Conservation (phyloP, 73 alveolate species). For the Paramecium tetraurelia region DNA sequence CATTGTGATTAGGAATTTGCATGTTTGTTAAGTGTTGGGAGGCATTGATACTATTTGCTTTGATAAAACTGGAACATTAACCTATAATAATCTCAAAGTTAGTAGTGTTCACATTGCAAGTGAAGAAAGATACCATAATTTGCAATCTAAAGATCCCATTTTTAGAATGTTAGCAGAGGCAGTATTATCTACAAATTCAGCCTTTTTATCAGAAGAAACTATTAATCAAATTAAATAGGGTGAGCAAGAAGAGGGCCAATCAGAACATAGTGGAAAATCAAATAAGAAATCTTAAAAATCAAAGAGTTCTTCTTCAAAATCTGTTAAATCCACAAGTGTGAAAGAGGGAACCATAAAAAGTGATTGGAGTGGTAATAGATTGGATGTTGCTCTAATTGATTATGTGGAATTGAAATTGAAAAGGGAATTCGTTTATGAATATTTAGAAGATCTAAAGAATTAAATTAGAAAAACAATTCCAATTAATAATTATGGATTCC, state of each 20-base stretch:
- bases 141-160: background rate
- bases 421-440: background rate
- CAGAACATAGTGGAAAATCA: background rate
- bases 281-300: background rate
- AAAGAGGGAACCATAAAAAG: background rate
- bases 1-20: constrained; percentile 69
- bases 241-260: background rate
- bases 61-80: constrained; percentile 84
- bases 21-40: constrained; percentile 88
- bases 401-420: background rate
- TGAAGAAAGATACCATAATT: background rate
- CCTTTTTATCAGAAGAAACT: background rate
- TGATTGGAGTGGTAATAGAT: constrained; percentile 16
- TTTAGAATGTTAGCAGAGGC: constrained; percentile 44
- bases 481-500: background rate
- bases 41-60: constrained; percentile 76
- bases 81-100: constrained; percentile 65
- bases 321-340: background rate
- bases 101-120: background rate
- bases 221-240: background rate
- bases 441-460: background rate
- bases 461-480: background rate
- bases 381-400: constrained; percentile 22
- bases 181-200: background rate
- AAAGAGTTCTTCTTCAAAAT: background rate